Evolutionary conservation across 768 basidiomycete genomes (phyloP).

Genomic region (Termitomyces titanicus): DNA sequence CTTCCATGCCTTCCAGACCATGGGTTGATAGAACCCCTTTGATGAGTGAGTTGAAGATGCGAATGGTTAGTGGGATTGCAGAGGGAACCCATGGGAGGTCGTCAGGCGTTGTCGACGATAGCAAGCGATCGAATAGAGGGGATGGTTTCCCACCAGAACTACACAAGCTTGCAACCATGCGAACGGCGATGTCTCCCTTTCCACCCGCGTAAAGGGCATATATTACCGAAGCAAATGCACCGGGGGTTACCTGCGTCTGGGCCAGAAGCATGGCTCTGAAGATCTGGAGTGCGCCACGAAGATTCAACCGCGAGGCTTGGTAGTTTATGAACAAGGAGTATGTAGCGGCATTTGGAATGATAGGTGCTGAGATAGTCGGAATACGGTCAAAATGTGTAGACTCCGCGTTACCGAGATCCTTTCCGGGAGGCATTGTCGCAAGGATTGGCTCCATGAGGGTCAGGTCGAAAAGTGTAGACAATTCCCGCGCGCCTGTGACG

Average conservation of each 20-base stretch:
- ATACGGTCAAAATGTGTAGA: slow-evolving; percentile 1
- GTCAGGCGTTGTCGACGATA: slow-evolving; percentile 13
- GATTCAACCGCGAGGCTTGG: slow-evolving; percentile 39
- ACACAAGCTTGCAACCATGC: slow-evolving; percentile 48
- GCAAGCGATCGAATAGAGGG: slow-evolving; percentile 24
- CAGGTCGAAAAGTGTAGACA: slow-evolving; percentile 47
- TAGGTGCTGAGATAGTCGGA: slow-evolving; percentile 15
- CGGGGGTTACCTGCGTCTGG: slow-evolving; percentile 42
- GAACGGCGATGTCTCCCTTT: slow-evolving; percentile 46
- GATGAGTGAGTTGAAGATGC: slow-evolving; percentile 62
- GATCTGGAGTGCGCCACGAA: slow-evolving; percentile 41
- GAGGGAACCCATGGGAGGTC: slow-evolving; percentile 27
- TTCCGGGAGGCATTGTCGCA: slow-evolving; percentile 13
- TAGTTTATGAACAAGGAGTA: slow-evolving; percentile 62
- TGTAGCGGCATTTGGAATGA: slow-evolving; percentile 53
- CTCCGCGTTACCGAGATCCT: background rate
- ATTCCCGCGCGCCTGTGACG: slow-evolving; percentile 37
- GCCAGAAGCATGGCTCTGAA: slow-evolving; percentile 42
- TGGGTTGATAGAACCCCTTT: slow-evolving; percentile 42
- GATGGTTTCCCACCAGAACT: slow-evolving; percentile 21
- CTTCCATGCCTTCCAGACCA: slow-evolving; percentile 45
- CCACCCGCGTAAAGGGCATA: slow-evolving; percentile 49
- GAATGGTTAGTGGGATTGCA: slow-evolving; percentile 33
- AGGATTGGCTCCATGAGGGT: slow-evolving; percentile 19
- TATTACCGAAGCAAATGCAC: slow-evolving; percentile 50